Evolutionary conservation across 768 basidiomycete genomes (phyloP).

Genomic region (Pleurotus pulmonarius): DNA sequence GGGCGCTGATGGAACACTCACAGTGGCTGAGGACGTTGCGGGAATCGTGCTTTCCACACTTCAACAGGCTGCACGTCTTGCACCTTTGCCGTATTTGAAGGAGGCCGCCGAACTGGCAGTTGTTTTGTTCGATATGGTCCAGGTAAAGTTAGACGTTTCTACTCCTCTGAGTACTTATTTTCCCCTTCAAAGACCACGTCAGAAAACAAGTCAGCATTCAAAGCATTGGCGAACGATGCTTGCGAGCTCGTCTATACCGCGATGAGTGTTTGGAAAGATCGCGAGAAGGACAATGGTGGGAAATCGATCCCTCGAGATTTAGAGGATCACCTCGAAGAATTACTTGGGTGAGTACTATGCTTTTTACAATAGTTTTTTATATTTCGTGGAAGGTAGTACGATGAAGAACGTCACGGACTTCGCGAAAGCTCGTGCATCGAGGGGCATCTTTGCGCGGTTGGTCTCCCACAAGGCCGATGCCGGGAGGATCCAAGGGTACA

Average conservation of each 20-base stretch:
- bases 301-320: slow-evolving; percentile 9
- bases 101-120: too few relatives aligned
- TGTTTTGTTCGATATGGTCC: slow-evolving; percentile 14
- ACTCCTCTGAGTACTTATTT: too few relatives aligned
- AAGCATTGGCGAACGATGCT: slow-evolving; percentile 18
- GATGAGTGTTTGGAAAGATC: slow-evolving; percentile 12
- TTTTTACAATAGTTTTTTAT: neutral
- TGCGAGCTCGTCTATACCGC: slow-evolving; percentile 20
- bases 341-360: slow-evolving; percentile 12
- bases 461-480: slow-evolving; percentile 13
- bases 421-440: slow-evolving; percentile 10
- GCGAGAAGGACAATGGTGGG: slow-evolving; percentile 13
- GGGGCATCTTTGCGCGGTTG: slow-evolving; percentile 11
- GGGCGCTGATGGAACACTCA: too few relatives aligned
- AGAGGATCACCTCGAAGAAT: slow-evolving; percentile 13
- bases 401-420: slow-evolving; percentile 16
- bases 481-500: slow-evolving; percentile 15
- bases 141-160: slow-evolving; percentile 11
- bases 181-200: too few relatives aligned
- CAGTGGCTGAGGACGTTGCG: too few relatives aligned
- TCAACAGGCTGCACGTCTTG: too few relatives aligned
- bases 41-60: too few relatives aligned
- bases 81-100: too few relatives aligned
- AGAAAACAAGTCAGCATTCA: slow-evolving; percentile 20
- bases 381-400: slow-evolving; percentile 9